These are phyloP conservation scores for Aspergillus udagawae DNA, from an alignment of 2,329 filamentous ascomycete genomes.

Conservation along the genomic window DNA sequence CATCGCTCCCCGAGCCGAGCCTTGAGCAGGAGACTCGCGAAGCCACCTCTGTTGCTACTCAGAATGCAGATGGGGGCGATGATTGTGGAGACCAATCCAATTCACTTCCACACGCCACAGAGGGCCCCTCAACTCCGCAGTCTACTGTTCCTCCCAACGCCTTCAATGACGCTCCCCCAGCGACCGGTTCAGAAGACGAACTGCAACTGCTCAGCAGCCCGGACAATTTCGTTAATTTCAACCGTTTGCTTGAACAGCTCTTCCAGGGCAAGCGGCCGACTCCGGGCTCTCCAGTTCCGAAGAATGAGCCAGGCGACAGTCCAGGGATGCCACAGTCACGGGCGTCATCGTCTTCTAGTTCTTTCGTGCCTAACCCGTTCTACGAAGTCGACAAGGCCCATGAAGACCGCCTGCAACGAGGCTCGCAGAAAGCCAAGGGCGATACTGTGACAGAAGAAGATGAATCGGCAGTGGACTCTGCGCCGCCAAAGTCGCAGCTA, in stretches of 20 bases:
- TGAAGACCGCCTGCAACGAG: constrained; percentile 10
- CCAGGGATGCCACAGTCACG: not conserved
- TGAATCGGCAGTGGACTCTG: constrained; percentile 3
- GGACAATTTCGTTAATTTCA: constrained; percentile 6
- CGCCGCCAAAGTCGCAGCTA: not conserved
- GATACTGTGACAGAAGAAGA: not conserved
- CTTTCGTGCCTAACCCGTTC: constrained; percentile 29
- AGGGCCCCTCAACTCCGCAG: constrained; percentile 1
- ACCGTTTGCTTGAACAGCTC: constrained; percentile 7
- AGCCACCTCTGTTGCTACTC: not conserved
- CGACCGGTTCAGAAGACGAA: constrained; percentile 5
- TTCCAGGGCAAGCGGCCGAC: constrained; percentile 2
- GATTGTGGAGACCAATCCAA: not conserved
- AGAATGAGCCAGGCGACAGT: not conserved
- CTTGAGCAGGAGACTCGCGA: not conserved
- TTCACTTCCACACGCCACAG: not conserved
- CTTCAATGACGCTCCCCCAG: not conserved
- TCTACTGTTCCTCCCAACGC: constrained; percentile 8
- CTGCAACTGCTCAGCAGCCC: constrained; percentile 14
- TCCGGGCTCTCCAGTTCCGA: not conserved
- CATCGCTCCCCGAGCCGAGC: not conserved
- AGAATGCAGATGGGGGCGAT: constrained; percentile 1
- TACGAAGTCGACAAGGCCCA: constrained; percentile 24
- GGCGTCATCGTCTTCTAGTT: constrained; percentile 6
- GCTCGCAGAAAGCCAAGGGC: constrained; percentile 3